Conservation (phyloP, 78 protist genomes). For the Speleostelium caveatum region DNA sequence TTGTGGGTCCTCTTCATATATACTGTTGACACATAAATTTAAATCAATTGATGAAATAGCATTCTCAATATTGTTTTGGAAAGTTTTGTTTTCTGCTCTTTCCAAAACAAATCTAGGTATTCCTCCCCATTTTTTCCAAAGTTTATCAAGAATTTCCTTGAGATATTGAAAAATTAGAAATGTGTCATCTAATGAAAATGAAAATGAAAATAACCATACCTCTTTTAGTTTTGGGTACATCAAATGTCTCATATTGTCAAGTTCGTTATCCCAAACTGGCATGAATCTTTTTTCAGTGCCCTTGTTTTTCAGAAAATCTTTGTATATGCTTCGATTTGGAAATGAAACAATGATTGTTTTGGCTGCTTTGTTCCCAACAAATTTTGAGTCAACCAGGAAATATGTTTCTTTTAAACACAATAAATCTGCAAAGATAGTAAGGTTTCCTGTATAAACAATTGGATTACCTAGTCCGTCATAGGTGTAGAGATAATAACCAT, state of each 20-base stretch:
- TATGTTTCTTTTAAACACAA: neutral
- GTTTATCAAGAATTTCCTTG: conserved; percentile 2
- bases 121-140: conserved; percentile 38
- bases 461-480: neutral
- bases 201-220: neutral
- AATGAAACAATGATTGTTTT: conserved; percentile 34
- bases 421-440: neutral
- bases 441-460: neutral
- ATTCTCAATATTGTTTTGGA: neutral
- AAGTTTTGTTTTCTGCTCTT: neutral
- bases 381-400: neutral
- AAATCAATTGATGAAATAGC: neutral
- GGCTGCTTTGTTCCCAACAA: conserved; percentile 2
- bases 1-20: conserved; percentile 10
- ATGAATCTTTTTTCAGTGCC: neutral
- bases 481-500: conserved; percentile 18
- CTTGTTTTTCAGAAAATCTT: conserved; percentile 11
- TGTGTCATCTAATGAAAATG: neutral
- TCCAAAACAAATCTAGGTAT: conserved; percentile 38
- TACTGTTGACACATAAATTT: neutral
- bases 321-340: conserved; percentile 14
- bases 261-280: conserved; percentile 30
- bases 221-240: conserved; percentile 10
- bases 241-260: conserved; percentile 13
- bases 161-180: neutral